phyloP scores from a whole-genome alignment of 2,329 filamentous ascomycete genomes.

The Botrytis fabae region DNA sequence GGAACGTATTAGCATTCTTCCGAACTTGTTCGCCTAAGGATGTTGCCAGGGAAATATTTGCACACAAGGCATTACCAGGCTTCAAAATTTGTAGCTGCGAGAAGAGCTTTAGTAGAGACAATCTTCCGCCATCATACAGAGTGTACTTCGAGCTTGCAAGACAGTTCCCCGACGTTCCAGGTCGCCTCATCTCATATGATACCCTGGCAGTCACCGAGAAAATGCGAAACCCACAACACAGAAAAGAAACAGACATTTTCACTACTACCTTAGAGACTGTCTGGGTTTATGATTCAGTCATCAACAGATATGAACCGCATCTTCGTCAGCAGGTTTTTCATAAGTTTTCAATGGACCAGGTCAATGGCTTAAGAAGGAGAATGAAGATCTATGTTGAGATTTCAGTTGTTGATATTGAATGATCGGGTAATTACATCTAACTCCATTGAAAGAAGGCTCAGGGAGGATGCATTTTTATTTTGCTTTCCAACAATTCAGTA shows the following conservation, averaged over 20 bases:
- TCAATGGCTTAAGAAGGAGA: background rate
- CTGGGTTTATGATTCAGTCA: background rate
- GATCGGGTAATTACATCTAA: background rate
- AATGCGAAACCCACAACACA: background rate
- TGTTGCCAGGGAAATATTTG: background rate
- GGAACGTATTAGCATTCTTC: background rate
- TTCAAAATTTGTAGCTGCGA: background rate
- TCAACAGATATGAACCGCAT: background rate
- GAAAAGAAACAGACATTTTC: background rate
- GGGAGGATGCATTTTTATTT: background rate
- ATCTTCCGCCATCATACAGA: background rate
- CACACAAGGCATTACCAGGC: background rate
- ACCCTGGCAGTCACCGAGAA: background rate
- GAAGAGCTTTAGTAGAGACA: background rate
- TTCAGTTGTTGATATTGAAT: background rate
- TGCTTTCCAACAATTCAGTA: background rate
- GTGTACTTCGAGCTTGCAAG: background rate
- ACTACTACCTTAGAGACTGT: background rate
- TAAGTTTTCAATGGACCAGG: background rate
- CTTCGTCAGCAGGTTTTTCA: background rate
- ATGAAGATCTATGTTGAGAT: background rate
- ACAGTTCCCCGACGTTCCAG: background rate
- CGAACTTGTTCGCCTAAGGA: background rate
- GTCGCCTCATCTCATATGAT: background rate
- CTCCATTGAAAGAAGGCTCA: background rate